Percentiles rank a stretch among this genome's conserved stretches.
Conservation (phyloP, 257 asterid species). For the Penstemon newberryi region DNA sequence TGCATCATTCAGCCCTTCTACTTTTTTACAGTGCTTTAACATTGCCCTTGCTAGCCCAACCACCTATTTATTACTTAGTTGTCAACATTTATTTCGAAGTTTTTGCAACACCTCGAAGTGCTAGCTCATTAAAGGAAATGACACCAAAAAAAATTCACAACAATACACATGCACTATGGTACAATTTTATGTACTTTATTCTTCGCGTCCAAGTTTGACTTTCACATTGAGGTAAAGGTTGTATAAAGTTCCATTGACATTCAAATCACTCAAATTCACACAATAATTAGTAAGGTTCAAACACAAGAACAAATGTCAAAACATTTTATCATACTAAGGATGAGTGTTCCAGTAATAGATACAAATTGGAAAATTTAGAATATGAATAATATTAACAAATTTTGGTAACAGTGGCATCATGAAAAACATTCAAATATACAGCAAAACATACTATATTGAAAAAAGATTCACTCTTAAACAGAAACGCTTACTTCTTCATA, state of each 20-base stretch:
- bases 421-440: neutral
- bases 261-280: slow-evolving; percentile 2
- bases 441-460: neutral
- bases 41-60: slow-evolving; percentile 95
- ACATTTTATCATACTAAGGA: neutral
- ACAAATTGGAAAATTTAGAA: neutral
- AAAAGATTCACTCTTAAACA: neutral
- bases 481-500: slow-evolving; percentile 68
- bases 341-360: neutral
- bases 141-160: slow-evolving; percentile 1
- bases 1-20: slow-evolving; percentile 70
- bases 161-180: neutral
- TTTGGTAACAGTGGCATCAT: neutral
- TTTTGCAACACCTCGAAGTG: neutral
- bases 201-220: neutral
- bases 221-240: slow-evolving; percentile 2
- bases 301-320: neutral
- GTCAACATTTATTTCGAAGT: slow-evolving; percentile 33
- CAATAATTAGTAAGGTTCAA: neutral
- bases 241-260: neutral
- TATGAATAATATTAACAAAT: neutral
- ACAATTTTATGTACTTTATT: neutral
- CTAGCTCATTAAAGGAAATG: slow-evolving; percentile 17
- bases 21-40: slow-evolving; percentile 69
- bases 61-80: slow-evolving; percentile 44